These are phyloP conservation scores for Davidsoniella neocaledoniae DNA, from an alignment of 2,329 filamentous ascomycete genomes.

Conservation along the genomic window DNA sequence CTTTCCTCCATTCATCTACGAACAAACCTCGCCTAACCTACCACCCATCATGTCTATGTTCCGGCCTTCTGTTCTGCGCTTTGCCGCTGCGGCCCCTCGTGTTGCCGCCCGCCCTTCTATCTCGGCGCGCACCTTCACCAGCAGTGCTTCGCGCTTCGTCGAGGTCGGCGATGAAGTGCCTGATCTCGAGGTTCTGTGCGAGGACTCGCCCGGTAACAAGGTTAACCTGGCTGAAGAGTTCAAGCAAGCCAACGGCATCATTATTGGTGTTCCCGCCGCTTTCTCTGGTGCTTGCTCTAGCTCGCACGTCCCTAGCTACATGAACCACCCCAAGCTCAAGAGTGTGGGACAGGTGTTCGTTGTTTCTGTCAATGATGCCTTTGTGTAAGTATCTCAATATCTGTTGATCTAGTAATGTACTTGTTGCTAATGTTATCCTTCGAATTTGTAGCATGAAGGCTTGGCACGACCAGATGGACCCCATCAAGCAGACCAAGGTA, in stretches of 20 bases:
- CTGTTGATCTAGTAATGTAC: too few relatives aligned
- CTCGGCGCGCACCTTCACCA: constrained; percentile 36
- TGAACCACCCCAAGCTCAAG: constrained; percentile 62
- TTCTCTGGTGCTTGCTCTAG: constrained; percentile 45
- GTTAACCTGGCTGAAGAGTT: constrained; percentile 73
- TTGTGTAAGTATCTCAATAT: constrained; percentile 49
- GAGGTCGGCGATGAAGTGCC: constrained; percentile 68
- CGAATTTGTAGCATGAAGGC: constrained; percentile 57
- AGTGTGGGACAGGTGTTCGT: constrained; percentile 75
- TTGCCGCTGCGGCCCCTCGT: constrained; percentile 5
- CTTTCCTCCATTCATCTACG: neutral
- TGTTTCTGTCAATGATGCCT: constrained; percentile 83
- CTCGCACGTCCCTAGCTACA: constrained; percentile 70
- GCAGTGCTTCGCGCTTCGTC: constrained; percentile 41
- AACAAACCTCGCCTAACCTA: neutral
- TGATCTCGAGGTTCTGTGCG: constrained; percentile 56
- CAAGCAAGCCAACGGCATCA: constrained; percentile 37
- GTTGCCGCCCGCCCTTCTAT: neutral
- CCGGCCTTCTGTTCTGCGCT: constrained; percentile 7
- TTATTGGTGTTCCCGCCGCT: constrained; percentile 72
- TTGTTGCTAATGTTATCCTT: neutral
- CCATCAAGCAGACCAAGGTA: constrained; percentile 57
- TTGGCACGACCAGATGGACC: constrained; percentile 66
- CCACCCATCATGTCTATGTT: constrained; percentile 9
- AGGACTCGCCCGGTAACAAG: constrained; percentile 81